Conservation (phyloP, 352 stramenopile genomes). For the Pythium phragmiticola region DNA sequence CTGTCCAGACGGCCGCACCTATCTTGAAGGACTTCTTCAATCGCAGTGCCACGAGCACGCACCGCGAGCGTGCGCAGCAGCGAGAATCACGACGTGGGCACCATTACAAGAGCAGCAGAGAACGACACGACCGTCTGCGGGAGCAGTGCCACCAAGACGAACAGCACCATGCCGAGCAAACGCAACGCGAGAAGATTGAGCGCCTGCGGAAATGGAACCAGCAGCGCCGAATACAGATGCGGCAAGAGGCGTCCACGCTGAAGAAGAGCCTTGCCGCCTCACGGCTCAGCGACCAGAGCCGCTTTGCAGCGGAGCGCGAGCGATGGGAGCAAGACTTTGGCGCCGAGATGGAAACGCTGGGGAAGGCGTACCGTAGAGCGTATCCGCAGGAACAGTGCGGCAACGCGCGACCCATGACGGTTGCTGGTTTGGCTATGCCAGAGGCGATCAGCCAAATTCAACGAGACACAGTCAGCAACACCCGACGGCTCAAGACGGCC, state of each 20-base stretch:
- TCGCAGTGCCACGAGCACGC: constrained; percentile 35
- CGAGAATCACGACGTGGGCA: constrained; percentile 37
- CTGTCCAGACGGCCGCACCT: constrained; percentile 30
- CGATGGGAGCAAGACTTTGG: constrained; percentile 53
- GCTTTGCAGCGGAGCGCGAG: constrained; percentile 38
- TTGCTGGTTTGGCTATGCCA: constrained; percentile 48
- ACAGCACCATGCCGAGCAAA: constrained; percentile 20
- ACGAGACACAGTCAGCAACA: constrained; percentile 35
- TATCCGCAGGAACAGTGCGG: constrained; percentile 5
- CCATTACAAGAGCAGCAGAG: constrained; percentile 41
- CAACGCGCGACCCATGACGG: constrained; percentile 40
- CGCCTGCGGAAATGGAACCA: constrained; percentile 41
- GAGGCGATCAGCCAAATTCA: constrained; percentile 48
- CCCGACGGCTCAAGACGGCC: constrained; percentile 53
- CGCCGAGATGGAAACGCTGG: constrained; percentile 47
- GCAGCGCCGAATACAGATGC: constrained; percentile 36
- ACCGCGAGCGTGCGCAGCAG: constrained; percentile 42
- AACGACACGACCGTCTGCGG: constrained; percentile 47
- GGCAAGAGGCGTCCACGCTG: constrained; percentile 34
- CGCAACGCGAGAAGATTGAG: constrained; percentile 32
- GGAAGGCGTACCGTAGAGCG: constrained; percentile 42
- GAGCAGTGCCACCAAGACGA: constrained; percentile 31
- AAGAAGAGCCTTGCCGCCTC: constrained; percentile 21
- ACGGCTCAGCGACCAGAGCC: constrained; percentile 17
- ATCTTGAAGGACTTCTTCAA: constrained; percentile 70